Conservation (phyloP, 345 rosid genomes). For the Ceriops tagal region DNA sequence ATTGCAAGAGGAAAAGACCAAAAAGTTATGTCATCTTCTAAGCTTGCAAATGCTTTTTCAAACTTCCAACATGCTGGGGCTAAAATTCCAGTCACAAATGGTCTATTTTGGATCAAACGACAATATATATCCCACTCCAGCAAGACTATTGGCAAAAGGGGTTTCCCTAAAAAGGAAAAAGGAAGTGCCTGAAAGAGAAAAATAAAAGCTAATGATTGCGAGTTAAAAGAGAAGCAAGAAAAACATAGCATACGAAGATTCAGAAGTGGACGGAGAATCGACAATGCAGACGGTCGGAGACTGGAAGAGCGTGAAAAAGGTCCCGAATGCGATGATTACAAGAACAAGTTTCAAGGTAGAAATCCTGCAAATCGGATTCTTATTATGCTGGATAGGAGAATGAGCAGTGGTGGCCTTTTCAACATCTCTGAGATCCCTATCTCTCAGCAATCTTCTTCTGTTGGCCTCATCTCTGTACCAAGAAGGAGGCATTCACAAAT, state of each 20-base stretch:
- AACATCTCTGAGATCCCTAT: constrained; percentile 50
- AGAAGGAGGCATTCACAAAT: background rate
- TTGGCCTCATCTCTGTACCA: constrained; percentile 48
- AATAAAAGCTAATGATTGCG: background rate
- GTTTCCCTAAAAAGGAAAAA: background rate
- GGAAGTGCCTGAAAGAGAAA: background rate
- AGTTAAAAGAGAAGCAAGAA: background rate
- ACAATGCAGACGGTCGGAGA: constrained; percentile 61
- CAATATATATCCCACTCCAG: too few species aligned
- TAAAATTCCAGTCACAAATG: too few species aligned
- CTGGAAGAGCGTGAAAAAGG: constrained; percentile 52
- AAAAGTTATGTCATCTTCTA: background rate
- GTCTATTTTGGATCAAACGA: too few species aligned
- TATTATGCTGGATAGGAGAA: constrained; percentile 45
- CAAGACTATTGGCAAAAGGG: background rate
- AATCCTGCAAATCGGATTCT: constrained; percentile 55
- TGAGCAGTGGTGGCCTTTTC: constrained; percentile 44
- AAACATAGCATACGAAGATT: constrained; percentile 35
- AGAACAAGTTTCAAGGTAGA: constrained; percentile 49
- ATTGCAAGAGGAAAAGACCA: background rate
- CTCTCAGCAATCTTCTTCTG: constrained; percentile 49
- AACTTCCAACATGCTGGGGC: background rate
- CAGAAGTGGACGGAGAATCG: constrained; percentile 40
- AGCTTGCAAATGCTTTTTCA: background rate
- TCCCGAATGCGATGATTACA: constrained; percentile 49